Evolutionary conservation across 352 stramenopile genomes (phyloP).

Genomic region (Phytophthora pinifolia): DNA sequence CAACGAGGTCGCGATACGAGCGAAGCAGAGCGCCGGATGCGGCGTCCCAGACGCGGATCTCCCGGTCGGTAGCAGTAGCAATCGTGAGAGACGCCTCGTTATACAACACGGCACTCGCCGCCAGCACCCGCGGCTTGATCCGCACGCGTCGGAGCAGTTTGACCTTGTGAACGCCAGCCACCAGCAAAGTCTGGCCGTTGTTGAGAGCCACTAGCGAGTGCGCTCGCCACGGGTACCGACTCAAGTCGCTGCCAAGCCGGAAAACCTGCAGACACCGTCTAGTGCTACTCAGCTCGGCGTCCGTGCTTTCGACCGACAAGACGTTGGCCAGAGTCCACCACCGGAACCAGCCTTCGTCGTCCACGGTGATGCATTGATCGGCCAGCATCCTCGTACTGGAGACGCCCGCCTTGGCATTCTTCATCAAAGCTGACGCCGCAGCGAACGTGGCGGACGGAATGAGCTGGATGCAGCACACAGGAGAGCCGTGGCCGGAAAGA

Average conservation of each 20-base stretch:
- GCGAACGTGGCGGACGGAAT: conserved; percentile 42
- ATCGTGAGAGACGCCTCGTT: conserved; percentile 70
- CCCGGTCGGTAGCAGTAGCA: conserved; percentile 64
- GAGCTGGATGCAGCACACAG: conserved; percentile 69
- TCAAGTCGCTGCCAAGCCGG: conserved; percentile 56
- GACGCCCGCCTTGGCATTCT: conserved; percentile 13
- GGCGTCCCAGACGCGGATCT: conserved; percentile 74
- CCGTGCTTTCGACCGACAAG: conserved; percentile 62
- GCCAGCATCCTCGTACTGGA: conserved; percentile 34
- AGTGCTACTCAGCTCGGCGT: conserved; percentile 51
- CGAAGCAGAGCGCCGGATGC: conserved; percentile 53
- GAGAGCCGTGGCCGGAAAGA: conserved; percentile 64
- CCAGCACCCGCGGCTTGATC: conserved; percentile 56
- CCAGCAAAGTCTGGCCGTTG: conserved; percentile 60
- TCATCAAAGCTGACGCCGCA: conserved; percentile 23
- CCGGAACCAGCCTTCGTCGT: conserved; percentile 84
- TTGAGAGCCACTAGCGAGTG: conserved; percentile 66
- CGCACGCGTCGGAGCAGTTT: conserved; percentile 71
- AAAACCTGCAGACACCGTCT: conserved; percentile 66
- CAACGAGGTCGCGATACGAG: conserved; percentile 52
- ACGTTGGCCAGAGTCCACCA: conserved; percentile 79
- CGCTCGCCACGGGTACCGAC: conserved; percentile 65
- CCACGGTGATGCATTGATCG: conserved; percentile 73
- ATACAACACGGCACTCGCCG: conserved; percentile 65
- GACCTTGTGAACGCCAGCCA: conserved; percentile 63